Evolutionary conservation across 192 early-diverging fungal genomes (phyloP), one percentile per base, ranked within the genome.

Genomic region (Jimgerdemannia lactiflua): DNA sequence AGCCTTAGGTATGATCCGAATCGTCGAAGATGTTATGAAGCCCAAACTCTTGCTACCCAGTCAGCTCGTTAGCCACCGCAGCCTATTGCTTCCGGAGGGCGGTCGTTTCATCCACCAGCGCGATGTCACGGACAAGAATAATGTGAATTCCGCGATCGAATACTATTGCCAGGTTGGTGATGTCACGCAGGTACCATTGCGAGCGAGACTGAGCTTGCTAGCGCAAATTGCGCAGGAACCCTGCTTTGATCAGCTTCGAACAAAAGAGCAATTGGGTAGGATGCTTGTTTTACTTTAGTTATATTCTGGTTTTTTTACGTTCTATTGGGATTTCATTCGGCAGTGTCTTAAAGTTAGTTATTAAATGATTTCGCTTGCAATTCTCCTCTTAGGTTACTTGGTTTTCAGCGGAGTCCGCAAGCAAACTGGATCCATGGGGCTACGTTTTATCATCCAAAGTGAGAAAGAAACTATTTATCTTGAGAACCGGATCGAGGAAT

Each of bases 181-280:
- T 75, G 86, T 88, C 40, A 85, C 86, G 4, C 84, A 96, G 75
- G 86, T 76, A 43, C 75, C 83, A 20, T 80, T 90, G 42, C 92
- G 96, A 42, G 90, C 88, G 43, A 79, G 89, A 17, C 80, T 95
- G 19, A 84, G 87, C 44, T 86, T 99, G 65, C 74, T 95, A 70
- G 87, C 90, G 14, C 94, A 97, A 72, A 94, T 99, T 63, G 82
- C 90, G 19, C 85, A 92, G 66, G 97, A 99, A 79, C 95, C 96
- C 42, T 93, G 88, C 76, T 99, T 98, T 82, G 92, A 98, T 83
- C 92, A 96, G 74, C 83, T 99, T 69, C 88, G 98, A 39, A 99
- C 98, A 18, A 96, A 98, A 79, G 93, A 94, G 78, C 90, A 94
- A 76, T 86, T 95, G 9, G 92, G 91, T 65, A 83, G 86, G 73